Evolutionary conservation across 1,139 yeast species (phyloP), one percentile per base, ranked within the genome.

Genomic region (Suhomyces taliae): DNA sequence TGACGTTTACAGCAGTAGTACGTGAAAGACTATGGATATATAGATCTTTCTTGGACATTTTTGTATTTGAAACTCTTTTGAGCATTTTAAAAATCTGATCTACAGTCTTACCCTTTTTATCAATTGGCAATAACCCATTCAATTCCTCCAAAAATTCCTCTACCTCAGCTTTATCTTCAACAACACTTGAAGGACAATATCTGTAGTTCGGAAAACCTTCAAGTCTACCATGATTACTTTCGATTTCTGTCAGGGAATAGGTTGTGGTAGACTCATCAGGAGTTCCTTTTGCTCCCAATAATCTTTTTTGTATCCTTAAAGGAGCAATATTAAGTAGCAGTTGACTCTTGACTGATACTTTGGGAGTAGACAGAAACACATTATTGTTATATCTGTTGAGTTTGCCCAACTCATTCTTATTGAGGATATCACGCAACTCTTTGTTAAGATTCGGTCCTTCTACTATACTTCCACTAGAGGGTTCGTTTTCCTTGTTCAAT

Each of bases 1-100:
- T 54, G 27, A 52, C 43, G 36, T 57, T 54, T 0, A 49, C 39
- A 10, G 45, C 48, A 1, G 65, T 51, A 2, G 57, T 43, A 27
- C 53, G 49, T 27, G 67, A 54, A 12, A 64, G 57, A 33, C 48
- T 44, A 11, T 50, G 49, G 32, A 61, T 39, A 36, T 55, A 62
- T 6, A 53, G 47, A 37, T 42, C 42, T 40, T 53, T 59, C 37
- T 47, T 36, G 43, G 37, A 14, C 31, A 37, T 29, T 10, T 29
- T 37, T 27, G 27, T 31, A 6, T 26, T n/a, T 1, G 44, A 15
- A 8, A 39, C 12, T 15, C 31, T 40, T 27, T 32, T 27, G 14
- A 46, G 44, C 11, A 37, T 31, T 8, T 37, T 35, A n/a, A 40
- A 40, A 1, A 37, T 34, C 26, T 43, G 39, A 5, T 33, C 19